Base-by-base conservation (phyloP, 306 rosid genomes). In the Prunus mira region DNA sequence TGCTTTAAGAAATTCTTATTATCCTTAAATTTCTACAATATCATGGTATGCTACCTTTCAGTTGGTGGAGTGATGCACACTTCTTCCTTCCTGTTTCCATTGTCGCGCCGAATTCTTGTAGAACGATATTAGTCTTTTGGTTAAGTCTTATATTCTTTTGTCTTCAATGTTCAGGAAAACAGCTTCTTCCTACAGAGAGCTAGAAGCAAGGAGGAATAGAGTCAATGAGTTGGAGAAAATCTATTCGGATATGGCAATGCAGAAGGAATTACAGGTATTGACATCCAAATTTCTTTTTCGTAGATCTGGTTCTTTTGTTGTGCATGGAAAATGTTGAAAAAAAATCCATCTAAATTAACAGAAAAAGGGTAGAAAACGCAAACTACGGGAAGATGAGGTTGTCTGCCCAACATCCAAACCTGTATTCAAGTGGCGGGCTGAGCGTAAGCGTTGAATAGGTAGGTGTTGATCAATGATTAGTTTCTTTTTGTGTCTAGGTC, bases 341-440 rank as follows among this genome's bases (percentile, higher is more conserved):
- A 56, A 62, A 57, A 25, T 17, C 10, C 28, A 17, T 18, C 76
- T 54, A 67, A 43, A 79, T 82, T 12, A 63, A 24, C 65, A 78
- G 86, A 82, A 87, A 77, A 86, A 75, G 57, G 98, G 95, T 63
- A 86, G 78, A 71, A 94, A 92, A 73, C 95, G 97, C 50, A 94
- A 89, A 82, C 86, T 92, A 4, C 84, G 87, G 0, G 96, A 90
- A 78, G 92, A 92, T 30, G 96, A 94, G 89, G 74, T 94, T 43
- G 80, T 84, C 38, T 19, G 57, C 69, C 93, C 93, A 34, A 89
- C 91, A 27, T 50, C 79, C 50, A 80, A 81, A 70, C 89, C 96
- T 0, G 92, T 88, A 43, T 89, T 78, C 89, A 94, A 87, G 72
- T 94, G 97, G 98, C 82, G 87, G 73, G 64, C 88, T 41, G 98